Base-by-base conservation (phyloP, 768 basidiomycete species). In the Mycena venus region DNA sequence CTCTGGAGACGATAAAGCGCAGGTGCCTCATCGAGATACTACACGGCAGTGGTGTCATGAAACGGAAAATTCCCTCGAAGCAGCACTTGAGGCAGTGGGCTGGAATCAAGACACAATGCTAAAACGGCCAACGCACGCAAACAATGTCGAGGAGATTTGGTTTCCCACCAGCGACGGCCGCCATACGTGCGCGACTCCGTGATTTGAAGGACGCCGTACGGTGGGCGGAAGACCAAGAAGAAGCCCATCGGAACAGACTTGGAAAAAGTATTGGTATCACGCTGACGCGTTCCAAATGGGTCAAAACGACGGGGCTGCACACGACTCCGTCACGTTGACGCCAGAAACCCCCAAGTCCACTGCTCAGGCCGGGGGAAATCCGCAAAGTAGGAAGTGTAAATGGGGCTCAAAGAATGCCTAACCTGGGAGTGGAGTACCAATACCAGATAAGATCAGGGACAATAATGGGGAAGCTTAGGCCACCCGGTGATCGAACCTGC, bases 251-350 rank as follows among this genome's bases (percentile, higher is more conserved):
- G 21, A 38, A 44, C 34, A 12, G 40, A 1, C 29, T 40, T 59
- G 12, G 55, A 34, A 14, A 66, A 61, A 4, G 56, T 23, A 8
- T 61, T 44, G 17, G 25, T 59, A 42, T 72, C 51, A 72, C 53
- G 29, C 60, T 58, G 15, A 72, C 12, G 31, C 17, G 27, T 29
- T 72, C 71, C 25, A 72, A n/a, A 27, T 32, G 36, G 36, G 47
- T 15, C 3, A 47, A 27, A 2, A 44, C 10, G 10, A 58, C 44
- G 21, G 49, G 58, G 59, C 36, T 14, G 25, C 23, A n/a, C 10
- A 36, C 27, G 1, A 61, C 36, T 11, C 27, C 31, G 9, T 40
- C 19, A 10, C 49, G n/a, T n/a, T 3, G 49, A 34, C 11, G 15
- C n/a, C 21, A 12, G 25, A 34, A 8, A n/a, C 36, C 21, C 15